Evolutionary conservation across 768 basidiomycete species (phyloP).

Genomic region (Stropharia rugosoannulata): DNA sequence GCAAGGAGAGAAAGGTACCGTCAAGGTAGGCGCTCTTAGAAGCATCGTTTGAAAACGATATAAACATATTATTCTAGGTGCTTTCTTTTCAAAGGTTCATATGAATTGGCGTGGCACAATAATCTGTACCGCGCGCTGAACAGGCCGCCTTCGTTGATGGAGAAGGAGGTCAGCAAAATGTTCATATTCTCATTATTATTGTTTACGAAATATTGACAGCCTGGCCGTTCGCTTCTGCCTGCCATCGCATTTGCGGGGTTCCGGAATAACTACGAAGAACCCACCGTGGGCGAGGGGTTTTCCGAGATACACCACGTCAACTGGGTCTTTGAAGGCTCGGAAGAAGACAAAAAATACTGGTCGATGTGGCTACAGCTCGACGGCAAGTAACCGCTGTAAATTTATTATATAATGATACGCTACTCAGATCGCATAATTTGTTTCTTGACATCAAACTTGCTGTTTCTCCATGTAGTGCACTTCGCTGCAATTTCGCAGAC

Average conservation of each 20-base stretch:
- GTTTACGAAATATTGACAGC: slow-evolving; percentile 25
- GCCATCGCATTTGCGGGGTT: slow-evolving; percentile 60
- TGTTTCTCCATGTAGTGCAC: slow-evolving; percentile 53
- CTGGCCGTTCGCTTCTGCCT: slow-evolving; percentile 53
- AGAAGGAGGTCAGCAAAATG: slow-evolving; percentile 33
- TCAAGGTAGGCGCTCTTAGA: slow-evolving; percentile 45
- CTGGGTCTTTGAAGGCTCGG: slow-evolving; percentile 77
- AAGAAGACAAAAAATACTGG: slow-evolving; percentile 73
- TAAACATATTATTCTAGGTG: slow-evolving; percentile 43
- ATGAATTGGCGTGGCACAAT: slow-evolving; percentile 92
- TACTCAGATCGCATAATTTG: background rate
- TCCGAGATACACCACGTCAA: slow-evolving; percentile 73
- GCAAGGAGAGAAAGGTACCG: slow-evolving; percentile 50
- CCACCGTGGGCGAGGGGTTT: slow-evolving; percentile 69
- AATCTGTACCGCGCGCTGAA: slow-evolving; percentile 83
- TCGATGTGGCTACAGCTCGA: slow-evolving; percentile 84
- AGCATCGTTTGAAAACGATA: background rate
- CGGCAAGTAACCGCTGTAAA: slow-evolving; percentile 46
- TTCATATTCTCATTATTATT: background rate
- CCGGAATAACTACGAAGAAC: slow-evolving; percentile 64
- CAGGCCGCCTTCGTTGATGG: slow-evolving; percentile 43
- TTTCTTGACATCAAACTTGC: slow-evolving; percentile 1
- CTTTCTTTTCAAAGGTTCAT: slow-evolving; percentile 69
- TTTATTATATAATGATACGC: background rate
- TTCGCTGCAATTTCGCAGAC: slow-evolving; percentile 52